Evolutionary conservation across 441 rosid species (phyloP), one percentile per base, ranked within the genome.

Genomic region (Croton setiger): DNA sequence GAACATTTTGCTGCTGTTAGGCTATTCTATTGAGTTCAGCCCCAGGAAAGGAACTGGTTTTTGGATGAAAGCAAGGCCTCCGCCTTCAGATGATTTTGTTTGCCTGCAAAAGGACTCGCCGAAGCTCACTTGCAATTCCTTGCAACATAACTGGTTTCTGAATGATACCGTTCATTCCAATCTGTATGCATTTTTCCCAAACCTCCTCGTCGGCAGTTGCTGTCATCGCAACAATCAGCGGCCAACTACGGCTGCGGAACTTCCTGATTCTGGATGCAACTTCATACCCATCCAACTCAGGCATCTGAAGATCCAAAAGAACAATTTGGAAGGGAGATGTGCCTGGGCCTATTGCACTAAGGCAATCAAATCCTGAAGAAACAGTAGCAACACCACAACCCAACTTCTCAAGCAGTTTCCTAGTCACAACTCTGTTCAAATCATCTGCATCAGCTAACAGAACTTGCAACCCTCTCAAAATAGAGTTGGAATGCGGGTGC

Each of bases 251-350:
- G 74, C 89, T 85, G 33, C 83, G 62, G 77, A 76, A 84, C 70
- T 85, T 92, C 70, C 92, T 75, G 6, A 95, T 89, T 81, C 87
- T 82, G 21, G 70, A 70, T 2, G 97, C 97, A 17, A 94, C 94
- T 78, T 95, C 97, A 64, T 76, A 92, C 13, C 97, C 95, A 68
- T 95, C 95, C 83, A 84, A 66, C 72, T 92, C 93, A 0, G 87
- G 81, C 90, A 89, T 79, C 49, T 88, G 96, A 55, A 92, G 97
- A 82, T 92, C 98, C 81, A 94, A 73, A 56, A 94, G 76, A 37
- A 90, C 81, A 0, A 92, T 71, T 70, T 89, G 89, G 72, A 86
- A 90, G 18, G 86, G 60, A 1, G 83, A 75, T 13, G 87, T 63
- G 41, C 86, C 54, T 0, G 89, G 85, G 14, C 84, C 83, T 49